Conservation (phyloP, 1,284 basidiomycete genomes). For the Mycosarcoma maydis region DNA sequence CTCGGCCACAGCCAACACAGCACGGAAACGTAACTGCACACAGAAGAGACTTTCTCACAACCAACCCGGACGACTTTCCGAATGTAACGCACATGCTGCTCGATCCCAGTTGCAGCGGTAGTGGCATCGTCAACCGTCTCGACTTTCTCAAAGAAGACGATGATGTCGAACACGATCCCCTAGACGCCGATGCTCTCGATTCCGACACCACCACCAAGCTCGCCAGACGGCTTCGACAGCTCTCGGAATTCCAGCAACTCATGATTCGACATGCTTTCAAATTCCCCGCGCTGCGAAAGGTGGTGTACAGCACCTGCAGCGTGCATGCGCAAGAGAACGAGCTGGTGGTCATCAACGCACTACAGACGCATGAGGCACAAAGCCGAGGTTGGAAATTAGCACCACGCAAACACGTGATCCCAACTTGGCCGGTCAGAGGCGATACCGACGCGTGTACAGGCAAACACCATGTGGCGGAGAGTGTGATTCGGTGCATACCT, state of each 20-base stretch:
- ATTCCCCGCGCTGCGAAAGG: constrained; percentile 75
- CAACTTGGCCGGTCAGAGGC: constrained; percentile 56
- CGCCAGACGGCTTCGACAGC: constrained; percentile 19
- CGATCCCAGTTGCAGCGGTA: constrained; percentile 62
- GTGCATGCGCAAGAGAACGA: constrained; percentile 92
- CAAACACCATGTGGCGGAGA: constrained; percentile 20
- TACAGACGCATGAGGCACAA: constrained; percentile 44
- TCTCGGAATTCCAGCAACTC: constrained; percentile 74
- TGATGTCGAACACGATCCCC: constrained; percentile 22
- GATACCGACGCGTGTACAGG: constrained; percentile 26
- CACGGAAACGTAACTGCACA: constrained; percentile 45
- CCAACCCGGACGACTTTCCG: constrained; percentile 23
- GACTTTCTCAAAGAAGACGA: constrained; percentile 55
- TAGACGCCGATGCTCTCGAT: background rate
- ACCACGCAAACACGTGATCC: constrained; percentile 39
- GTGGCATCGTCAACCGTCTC: constrained; percentile 61
- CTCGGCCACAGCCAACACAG: too few species aligned
- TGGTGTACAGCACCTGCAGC: constrained; percentile 97
- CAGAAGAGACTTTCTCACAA: constrained; percentile 54
- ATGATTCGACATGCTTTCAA: constrained; percentile 96
- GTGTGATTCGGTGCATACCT: constrained; percentile 49
- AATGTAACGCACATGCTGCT: constrained; percentile 59
- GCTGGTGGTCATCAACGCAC: constrained; percentile 73
- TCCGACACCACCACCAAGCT: constrained; percentile 6
- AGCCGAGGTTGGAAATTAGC: constrained; percentile 50